Conservation (phyloP, 345 rosid species). For the Lepidium didymum region DNA sequence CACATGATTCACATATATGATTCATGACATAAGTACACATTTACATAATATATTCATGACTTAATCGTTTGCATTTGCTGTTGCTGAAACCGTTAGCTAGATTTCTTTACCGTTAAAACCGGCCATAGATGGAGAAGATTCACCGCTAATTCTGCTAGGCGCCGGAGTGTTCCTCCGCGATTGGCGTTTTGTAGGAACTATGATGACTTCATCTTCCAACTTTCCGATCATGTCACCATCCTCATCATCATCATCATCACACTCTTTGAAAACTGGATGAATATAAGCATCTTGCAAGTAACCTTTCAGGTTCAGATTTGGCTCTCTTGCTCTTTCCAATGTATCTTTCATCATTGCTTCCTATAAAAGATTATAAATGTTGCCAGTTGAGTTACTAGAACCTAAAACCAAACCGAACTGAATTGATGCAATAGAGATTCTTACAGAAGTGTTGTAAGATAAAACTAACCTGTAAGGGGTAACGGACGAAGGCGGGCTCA, state of each 20-base stretch:
- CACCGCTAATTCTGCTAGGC: constrained; percentile 42
- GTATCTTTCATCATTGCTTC: constrained; percentile 98
- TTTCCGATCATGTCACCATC: constrained; percentile 13
- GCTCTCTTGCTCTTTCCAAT: constrained; percentile 70
- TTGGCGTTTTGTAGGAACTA: constrained; percentile 71
- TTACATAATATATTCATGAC: background rate
- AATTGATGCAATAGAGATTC: background rate
- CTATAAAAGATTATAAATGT: constrained; percentile 30
- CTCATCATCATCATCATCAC: constrained; percentile 32
- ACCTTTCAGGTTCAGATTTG: constrained; percentile 57
- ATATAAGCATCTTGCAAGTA: constrained; percentile 68
- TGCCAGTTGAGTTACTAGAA: background rate
- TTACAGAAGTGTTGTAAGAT: background rate
- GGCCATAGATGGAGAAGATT: constrained; percentile 30
- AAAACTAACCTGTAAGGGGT: constrained; percentile 64
- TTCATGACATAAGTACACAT: background rate
- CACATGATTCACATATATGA: background rate
- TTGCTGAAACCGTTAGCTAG: background rate
- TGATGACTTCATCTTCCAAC: constrained; percentile 41
- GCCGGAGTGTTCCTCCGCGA: constrained; percentile 50
- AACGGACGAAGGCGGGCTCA: constrained; percentile 63
- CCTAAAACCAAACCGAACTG: background rate
- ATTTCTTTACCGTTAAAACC: constrained; percentile 18
- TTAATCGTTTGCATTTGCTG: background rate
- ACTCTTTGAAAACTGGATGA: constrained; percentile 64